Evolutionary conservation across 352 stramenopile species (phyloP).

Genomic region (Globisporangium nagaii): DNA sequence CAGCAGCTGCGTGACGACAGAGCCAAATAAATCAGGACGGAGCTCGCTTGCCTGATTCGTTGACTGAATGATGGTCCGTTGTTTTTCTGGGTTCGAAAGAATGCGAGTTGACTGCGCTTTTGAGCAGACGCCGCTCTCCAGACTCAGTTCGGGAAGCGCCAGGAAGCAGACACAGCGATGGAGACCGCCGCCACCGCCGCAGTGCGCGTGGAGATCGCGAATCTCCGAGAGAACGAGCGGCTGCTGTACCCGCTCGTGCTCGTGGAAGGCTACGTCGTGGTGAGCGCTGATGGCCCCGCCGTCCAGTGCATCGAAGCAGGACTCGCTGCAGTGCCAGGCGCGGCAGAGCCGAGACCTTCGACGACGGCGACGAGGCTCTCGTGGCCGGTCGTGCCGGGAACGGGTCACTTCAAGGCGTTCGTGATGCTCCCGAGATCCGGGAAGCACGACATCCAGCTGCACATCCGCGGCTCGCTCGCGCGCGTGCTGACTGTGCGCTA

Average conservation of each 20-base stretch:
- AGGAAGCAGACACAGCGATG: too few species aligned
- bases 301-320: not conserved
- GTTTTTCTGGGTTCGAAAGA: too few species aligned
- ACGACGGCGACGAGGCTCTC: slow-evolving; percentile 7
- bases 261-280: slow-evolving; percentile 33
- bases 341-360: not conserved
- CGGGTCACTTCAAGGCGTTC: slow-evolving; percentile 59
- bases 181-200: not conserved
- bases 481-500: slow-evolving; percentile 36
- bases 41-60: not conserved
- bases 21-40: not conserved
- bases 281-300: slow-evolving; percentile 23
- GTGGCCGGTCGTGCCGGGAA: slow-evolving; percentile 44
- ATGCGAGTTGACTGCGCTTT: too few species aligned
- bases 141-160: not conserved
- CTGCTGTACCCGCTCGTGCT: slow-evolving; percentile 48
- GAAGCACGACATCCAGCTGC: slow-evolving; percentile 26
- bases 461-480: slow-evolving; percentile 1
- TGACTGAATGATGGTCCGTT: too few species aligned
- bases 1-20: slow-evolving; percentile 5
- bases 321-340: not conserved
- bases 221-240: slow-evolving; percentile 75
- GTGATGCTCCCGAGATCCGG: slow-evolving; percentile 47
- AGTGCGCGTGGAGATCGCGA: slow-evolving; percentile 62
- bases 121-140: too few species aligned